Evolutionary conservation across 495 filamentous ascomycete species (phyloP).

Genomic region (Trichoderma virens): DNA sequence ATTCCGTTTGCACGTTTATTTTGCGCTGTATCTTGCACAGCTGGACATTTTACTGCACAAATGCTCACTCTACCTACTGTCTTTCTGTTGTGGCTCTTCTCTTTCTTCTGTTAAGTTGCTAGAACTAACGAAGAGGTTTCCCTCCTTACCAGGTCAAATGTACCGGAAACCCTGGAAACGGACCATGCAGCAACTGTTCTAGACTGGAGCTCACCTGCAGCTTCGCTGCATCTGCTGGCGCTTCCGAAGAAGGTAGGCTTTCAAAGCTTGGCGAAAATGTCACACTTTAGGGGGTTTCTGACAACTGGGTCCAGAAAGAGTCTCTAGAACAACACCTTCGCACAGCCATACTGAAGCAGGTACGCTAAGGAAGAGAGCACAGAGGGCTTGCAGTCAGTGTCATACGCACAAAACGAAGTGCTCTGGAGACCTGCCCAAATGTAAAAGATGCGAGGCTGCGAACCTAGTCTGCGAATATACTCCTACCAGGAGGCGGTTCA

Average conservation of each 20-base stretch:
- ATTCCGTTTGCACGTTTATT: background rate
- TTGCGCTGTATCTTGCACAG: background rate
- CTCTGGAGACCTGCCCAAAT: conserved; percentile 16
- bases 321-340: conserved; percentile 13
- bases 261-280: background rate
- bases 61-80: background rate
- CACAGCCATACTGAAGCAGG: conserved; percentile 16
- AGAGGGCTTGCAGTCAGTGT: conserved; percentile 16
- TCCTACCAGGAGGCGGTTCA: conserved; percentile 12
- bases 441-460: conserved; percentile 14
- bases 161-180: conserved; percentile 10
- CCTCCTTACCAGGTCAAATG: conserved; percentile 12
- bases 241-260: conserved; percentile 6
- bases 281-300: background rate
- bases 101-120: background rate
- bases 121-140: background rate
- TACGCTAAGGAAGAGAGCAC: conserved; percentile 14
- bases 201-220: conserved; percentile 13
- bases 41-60: background rate
- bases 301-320: conserved; percentile 9
- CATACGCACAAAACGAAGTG: conserved; percentile 17
- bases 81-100: background rate
- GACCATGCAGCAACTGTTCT: conserved; percentile 15
- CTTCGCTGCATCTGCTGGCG: background rate
- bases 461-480: conserved; percentile 15